Percentiles rank a stretch among this genome's conserved stretches.
phyloP scores from a whole-genome alignment of 2,329 filamentous ascomycete genomes.

The Nothopassalora personata region DNA sequence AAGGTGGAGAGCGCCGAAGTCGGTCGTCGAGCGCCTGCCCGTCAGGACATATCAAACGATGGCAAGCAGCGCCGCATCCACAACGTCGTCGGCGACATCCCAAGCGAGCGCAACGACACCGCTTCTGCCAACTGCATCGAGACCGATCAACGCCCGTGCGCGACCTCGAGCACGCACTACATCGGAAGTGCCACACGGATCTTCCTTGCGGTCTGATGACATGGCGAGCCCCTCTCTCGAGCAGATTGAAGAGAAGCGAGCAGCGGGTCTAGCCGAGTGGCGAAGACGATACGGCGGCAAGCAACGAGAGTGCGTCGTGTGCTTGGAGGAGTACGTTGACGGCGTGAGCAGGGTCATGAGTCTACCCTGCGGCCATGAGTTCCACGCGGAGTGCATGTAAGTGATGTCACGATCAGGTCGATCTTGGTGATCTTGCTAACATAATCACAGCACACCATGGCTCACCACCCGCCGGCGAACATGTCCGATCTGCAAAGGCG shows the following conservation, averaged over 20 bases:
- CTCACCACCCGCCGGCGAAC: conserved; percentile 89
- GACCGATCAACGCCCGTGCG: conserved; percentile 34
- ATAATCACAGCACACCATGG: conserved; percentile 73
- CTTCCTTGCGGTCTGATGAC: conserved; percentile 24
- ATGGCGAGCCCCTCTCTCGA: conserved; percentile 29
- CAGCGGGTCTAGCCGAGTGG: conserved; percentile 47
- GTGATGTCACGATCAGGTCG: conserved; percentile 37
- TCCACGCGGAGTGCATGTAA: conserved; percentile 98
- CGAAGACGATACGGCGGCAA: conserved; percentile 57
- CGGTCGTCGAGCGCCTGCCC: conserved; percentile 87
- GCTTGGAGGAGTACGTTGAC: conserved; percentile 91
- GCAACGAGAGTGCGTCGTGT: conserved; percentile 89
- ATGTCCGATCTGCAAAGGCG: conserved; percentile 98
- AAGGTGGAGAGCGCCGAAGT: conserved; percentile 96
- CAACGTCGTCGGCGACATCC: conserved; percentile 25
- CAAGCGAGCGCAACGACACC: conserved; percentile 60
- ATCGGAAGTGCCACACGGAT: conserved; percentile 49
- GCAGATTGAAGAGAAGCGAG: conserved; percentile 49
- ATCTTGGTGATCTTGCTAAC: not conserved
- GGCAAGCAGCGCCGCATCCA: conserved; percentile 49
- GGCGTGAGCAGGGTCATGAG: conserved; percentile 95
- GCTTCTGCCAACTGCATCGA: conserved; percentile 55
- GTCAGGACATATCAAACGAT: conserved; percentile 94
- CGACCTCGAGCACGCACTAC: conserved; percentile 62
- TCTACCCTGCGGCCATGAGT: conserved; percentile 93